Evolutionary conservation across 2,329 filamentous ascomycete genomes (phyloP).

Genomic region (Penicillium sp.): DNA sequence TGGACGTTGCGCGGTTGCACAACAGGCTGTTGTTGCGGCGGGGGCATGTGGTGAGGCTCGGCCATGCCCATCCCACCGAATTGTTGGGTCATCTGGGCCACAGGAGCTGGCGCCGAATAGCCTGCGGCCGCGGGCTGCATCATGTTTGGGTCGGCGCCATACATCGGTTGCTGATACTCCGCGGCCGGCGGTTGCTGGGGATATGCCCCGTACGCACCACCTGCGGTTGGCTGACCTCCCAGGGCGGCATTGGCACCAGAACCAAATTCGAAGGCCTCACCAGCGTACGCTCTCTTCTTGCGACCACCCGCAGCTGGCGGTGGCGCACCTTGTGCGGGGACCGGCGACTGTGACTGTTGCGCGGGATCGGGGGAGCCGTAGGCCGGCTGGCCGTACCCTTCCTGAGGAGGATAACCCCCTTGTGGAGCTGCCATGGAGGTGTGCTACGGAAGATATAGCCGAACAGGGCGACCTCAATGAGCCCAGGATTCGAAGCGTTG

Average conservation of each 20-base stretch:
- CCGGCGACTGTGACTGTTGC: conserved; percentile 30
- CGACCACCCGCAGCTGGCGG: conserved; percentile 35
- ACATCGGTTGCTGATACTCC: conserved; percentile 40
- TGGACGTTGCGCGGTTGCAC: conserved; percentile 48
- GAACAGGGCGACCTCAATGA: conserved; percentile 3
- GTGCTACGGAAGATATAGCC: conserved; percentile 4
- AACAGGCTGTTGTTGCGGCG: conserved; percentile 39
- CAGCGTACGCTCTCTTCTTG: conserved; percentile 93
- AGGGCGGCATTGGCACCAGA: conserved; percentile 72
- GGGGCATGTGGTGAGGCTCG: conserved; percentile 49
- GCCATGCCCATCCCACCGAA: conserved; percentile 73
- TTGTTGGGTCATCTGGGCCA: conserved; percentile 70
- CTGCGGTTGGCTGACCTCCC: conserved; percentile 46
- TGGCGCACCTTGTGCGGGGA: conserved; percentile 28
- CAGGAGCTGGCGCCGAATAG: conserved; percentile 55
- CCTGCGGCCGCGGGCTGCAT: conserved; percentile 59
- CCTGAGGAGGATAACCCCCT: conserved; percentile 48
- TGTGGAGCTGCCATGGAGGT: conserved; percentile 48
- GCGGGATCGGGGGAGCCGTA: conserved; percentile 39
- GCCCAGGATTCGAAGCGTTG: conserved; percentile 7
- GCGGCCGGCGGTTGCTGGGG: conserved; percentile 47
- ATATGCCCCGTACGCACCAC: conserved; percentile 59
- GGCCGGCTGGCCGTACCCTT: conserved; percentile 44
- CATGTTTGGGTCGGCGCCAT: conserved; percentile 42
- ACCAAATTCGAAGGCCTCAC: conserved; percentile 89